Conservation (phyloP, 495 filamentous ascomycete genomes). For the Xylaria venustula region DNA sequence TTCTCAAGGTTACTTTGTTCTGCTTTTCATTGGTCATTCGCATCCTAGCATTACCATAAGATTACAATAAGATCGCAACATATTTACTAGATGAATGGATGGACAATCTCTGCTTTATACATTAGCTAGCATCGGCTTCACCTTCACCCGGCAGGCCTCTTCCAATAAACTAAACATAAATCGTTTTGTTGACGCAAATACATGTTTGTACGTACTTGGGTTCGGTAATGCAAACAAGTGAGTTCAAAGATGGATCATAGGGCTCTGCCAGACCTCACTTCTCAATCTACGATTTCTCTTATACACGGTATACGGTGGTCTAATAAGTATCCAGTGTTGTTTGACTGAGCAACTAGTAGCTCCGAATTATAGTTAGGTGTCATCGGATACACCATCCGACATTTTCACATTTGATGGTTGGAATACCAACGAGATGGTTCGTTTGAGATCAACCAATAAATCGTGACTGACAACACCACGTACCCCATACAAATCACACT, state of each 20-base stretch:
- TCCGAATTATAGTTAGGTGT: too few relatives aligned
- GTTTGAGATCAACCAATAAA: too few relatives aligned
- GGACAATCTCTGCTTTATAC: conserved; percentile 12
- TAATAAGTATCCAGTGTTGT: too few relatives aligned
- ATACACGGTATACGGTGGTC: too few relatives aligned
- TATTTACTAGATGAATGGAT: conserved; percentile 9
- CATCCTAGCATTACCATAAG: background rate
- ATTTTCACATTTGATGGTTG: too few relatives aligned
- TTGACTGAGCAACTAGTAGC: too few relatives aligned
- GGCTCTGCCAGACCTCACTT: too few relatives aligned
- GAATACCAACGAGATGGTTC: too few relatives aligned
- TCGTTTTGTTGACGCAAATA: background rate
- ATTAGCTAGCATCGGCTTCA: background rate
- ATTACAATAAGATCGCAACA: background rate
- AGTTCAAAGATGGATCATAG: background rate
- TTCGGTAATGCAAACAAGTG: conserved; percentile 2
- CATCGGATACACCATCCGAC: too few relatives aligned
- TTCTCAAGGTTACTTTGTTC: background rate
- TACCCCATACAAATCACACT: too few relatives aligned
- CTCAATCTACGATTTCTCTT: too few relatives aligned
- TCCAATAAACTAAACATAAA: background rate
- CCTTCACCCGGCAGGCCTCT: background rate
- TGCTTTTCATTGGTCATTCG: background rate
- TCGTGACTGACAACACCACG: too few relatives aligned
- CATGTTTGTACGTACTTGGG: conserved; percentile 3